Evolutionary conservation across 306 rosid genomes (phyloP), one percentile per base, ranked within the genome.

Genomic region (Cicer bijugum): DNA sequence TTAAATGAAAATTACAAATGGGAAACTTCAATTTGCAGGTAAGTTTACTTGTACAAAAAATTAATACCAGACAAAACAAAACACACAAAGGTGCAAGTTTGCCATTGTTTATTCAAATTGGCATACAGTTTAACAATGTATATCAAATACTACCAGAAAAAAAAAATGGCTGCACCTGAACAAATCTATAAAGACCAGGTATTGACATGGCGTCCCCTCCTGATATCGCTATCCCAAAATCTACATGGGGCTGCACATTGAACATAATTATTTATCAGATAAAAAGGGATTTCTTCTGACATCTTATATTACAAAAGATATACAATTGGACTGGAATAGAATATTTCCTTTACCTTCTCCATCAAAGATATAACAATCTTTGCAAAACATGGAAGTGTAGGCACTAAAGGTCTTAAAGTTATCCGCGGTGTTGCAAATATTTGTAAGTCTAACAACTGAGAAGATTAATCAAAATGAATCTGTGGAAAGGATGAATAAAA

Each of bases 171-270:
- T 78, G 86, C 80, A 93, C 98, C 98, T 93, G 97, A 87, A 89
- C 76, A 84, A 80, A 87, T 75, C 83, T 85, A 78, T 93, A 88
- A 59, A 93, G 83, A 75, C 97, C 97, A 8, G 96, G 97, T 74
- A 93, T 88, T 59, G 97, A 82, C 98, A 93, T 91, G 75, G 88
- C 20, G 80, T 93, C 98, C 72, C 89, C 98, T 85, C 98, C 98
- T 56, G 84, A 78, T 85, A 93, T 67, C 57, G 84, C 86, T 84
- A 91, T 53, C 69, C 97, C 98, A 56, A 93, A 93, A 78, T 93
- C 98, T 48, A 93, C 86, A 66, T 85, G 94, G 28, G 96, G 98
- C 98, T 93, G 90, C 78, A 86, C 6, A 63, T 33, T 16, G 19
- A 75, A 63, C 39, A 70, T 9, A 45, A 56, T 38, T 20, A 65